Percentiles rank a stretch among this genome's conserved stretches.
Conservation (phyloP, 208 protist species). For the Crithidia acanthocephali region DNA sequence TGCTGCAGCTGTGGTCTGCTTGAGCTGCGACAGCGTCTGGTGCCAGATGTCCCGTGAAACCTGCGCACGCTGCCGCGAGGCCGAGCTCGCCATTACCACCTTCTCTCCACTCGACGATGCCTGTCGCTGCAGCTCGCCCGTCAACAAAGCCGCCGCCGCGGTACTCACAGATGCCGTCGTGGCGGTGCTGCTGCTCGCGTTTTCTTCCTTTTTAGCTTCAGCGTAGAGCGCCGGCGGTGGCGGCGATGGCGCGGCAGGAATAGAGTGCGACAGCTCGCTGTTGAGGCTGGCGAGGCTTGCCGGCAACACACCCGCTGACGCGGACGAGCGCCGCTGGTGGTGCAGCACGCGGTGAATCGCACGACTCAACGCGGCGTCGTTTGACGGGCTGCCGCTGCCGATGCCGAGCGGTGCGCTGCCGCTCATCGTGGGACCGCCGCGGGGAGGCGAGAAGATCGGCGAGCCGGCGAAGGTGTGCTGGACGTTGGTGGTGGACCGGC, state of each 20-base stretch:
- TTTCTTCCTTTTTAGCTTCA: too few relatives aligned
- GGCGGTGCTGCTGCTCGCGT: too few relatives aligned
- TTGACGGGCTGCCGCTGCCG: constrained; percentile 3
- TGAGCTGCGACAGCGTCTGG: constrained; percentile 17
- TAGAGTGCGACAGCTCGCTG: neutral
- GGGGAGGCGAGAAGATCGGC: neutral
- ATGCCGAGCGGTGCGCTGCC: constrained; percentile 2
- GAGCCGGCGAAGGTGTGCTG: neutral
- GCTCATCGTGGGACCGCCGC: neutral
- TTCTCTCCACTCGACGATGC: neutral
- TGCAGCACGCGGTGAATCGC: constrained; percentile 19
- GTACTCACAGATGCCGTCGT: neutral
- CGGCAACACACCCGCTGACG: neutral
- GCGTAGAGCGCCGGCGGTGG: neutral
- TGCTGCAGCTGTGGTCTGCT: neutral
- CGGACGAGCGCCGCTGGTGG: neutral
- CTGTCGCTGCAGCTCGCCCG: neutral
- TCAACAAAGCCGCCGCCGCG: neutral
- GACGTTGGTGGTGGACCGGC: neutral
- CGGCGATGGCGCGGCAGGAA: neutral
- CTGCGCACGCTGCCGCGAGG: neutral
- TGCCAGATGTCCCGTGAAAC: constrained; percentile 6
- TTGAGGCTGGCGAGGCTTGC: neutral
- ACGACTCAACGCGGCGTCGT: constrained; percentile 17
- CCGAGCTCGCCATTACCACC: neutral